Evolutionary conservation across 805 yeast genomes (phyloP), one percentile per base, ranked within the genome.

Genomic region (Pichia sporocuriosa): DNA sequence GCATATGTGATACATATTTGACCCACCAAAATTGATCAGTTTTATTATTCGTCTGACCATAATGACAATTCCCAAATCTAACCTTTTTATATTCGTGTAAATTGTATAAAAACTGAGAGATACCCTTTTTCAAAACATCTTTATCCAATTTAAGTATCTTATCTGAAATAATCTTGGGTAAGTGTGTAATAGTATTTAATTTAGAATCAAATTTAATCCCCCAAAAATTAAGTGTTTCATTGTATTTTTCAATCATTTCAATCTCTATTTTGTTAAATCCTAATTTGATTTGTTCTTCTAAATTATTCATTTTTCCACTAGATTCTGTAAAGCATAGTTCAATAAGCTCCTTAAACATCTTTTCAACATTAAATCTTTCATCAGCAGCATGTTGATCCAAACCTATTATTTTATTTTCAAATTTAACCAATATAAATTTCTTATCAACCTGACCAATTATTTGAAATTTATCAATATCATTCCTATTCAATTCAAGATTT

Each of bases 321-420:
- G 19, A 6, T 26, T 19, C 19, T 3, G 10, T 11, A 17, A 34
- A 1, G 23, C 40, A 32, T n/a, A 10, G 4, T 6, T 45, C 33
- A 3, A 75, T 52, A 40, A 67, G 64, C 3, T 65, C 66, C 26
- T 55, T 47, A n/a, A 75, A 59, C 11, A 70, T 51, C 1, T 45
- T 38, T 51, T 87, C 96, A 2, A 82, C 71, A 35, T 67, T 66
- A 0, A 84, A 66, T 41, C 96, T 59, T 55, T 87, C 95, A 59
- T 84, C 94, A 40, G 81, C 76, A 0, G 95, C 95, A 64, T 87
- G 96, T 53, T 86, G 96, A 55, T 87, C 96, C 5, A 83, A 52
- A 1, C 75, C 60, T 17, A 75, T 57, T 13, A 46, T 26, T 6
- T 16, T 17, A 11, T 32, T 20, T 12, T 38, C 40, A 6, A 50